Evolutionary conservation across 306 rosid genomes (phyloP).

Genomic region (Acacia melanoxylon): DNA sequence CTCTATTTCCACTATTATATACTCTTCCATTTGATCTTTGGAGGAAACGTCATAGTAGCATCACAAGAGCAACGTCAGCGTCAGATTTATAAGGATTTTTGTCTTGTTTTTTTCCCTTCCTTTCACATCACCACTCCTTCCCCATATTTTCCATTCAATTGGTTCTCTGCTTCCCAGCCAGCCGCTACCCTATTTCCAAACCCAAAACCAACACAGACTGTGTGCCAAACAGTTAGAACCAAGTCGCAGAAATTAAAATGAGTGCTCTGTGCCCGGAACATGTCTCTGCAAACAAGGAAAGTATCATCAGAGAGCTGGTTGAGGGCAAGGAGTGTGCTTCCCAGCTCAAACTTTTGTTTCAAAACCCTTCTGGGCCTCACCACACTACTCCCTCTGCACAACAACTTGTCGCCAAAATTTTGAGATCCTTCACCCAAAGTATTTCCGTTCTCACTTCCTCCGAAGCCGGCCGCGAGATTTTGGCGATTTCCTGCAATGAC

Average conservation of each 20-base stretch:
- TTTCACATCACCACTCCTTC: constrained; percentile 35
- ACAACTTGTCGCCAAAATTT: constrained; percentile 40
- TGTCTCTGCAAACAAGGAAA: constrained; percentile 4
- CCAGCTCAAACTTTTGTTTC: constrained; percentile 49
- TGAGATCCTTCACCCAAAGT: constrained; percentile 36
- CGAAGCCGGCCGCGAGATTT: constrained; percentile 3
- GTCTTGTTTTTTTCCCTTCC: too few species aligned
- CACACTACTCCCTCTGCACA: constrained; percentile 30
- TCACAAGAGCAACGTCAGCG: background rate
- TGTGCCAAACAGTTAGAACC: too few species aligned
- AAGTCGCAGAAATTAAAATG: constrained; percentile 22
- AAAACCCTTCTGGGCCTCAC: constrained; percentile 5
- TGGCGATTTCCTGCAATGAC: constrained; percentile 36
- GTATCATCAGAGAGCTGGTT: constrained; percentile 35
- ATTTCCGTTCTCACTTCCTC: constrained; percentile 45
- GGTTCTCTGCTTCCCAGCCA: constrained; percentile 24
- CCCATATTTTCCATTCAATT: constrained; percentile 42
- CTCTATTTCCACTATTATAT: too few species aligned
- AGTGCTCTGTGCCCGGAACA: constrained; percentile 10
- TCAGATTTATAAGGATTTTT: too few species aligned
- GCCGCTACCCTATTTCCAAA: background rate
- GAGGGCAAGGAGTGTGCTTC: constrained; percentile 48
- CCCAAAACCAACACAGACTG: background rate
- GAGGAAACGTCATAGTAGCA: too few species aligned
- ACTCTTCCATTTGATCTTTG: too few species aligned